phyloP scores from a whole-genome alignment of 208 protist genomes.

The Leishmania mexicana region DNA sequence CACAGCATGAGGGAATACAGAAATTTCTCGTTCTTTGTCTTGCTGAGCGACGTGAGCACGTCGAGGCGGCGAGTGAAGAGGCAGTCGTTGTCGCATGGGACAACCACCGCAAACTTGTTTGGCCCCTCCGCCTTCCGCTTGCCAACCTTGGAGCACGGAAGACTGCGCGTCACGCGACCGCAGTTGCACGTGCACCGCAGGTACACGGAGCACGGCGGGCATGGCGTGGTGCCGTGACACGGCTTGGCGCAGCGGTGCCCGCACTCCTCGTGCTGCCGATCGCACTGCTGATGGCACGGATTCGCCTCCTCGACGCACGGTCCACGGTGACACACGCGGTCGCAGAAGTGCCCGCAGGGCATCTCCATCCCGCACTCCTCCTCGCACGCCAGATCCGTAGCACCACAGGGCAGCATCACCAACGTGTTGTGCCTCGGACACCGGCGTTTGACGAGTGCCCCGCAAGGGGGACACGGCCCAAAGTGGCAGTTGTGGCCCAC shows the following conservation, averaged over 20 bases:
- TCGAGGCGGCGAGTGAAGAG: slow-evolving; percentile 31
- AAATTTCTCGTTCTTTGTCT: slow-evolving; percentile 33
- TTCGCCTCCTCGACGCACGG: slow-evolving; percentile 44
- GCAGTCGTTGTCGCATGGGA: slow-evolving; percentile 46
- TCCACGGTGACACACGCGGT: slow-evolving; percentile 60
- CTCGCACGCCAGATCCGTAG: slow-evolving; percentile 39
- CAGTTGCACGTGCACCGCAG: slow-evolving; percentile 58
- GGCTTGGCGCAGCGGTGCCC: slow-evolving; percentile 54
- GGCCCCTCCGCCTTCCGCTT: slow-evolving; percentile 26
- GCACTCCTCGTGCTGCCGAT: slow-evolving; percentile 46
- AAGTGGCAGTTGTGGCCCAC: slow-evolving; percentile 71
- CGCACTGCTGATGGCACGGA: slow-evolving; percentile 45
- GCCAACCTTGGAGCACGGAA: slow-evolving; percentile 51
- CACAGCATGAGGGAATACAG: slow-evolving; percentile 72
- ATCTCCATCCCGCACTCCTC: slow-evolving; percentile 49
- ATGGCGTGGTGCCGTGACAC: slow-evolving; percentile 53
- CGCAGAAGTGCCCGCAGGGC: slow-evolving; percentile 67
- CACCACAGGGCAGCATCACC: slow-evolving; percentile 36
- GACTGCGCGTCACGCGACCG: slow-evolving; percentile 33
- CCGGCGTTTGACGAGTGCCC: slow-evolving; percentile 34
- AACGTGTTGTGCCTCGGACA: slow-evolving; percentile 56
- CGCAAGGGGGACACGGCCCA: slow-evolving; percentile 72
- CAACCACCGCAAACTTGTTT: slow-evolving; percentile 22
- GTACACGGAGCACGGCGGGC: slow-evolving; percentile 46
- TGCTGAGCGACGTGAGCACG: slow-evolving; percentile 23